Percentiles rank a stretch among this genome's conserved stretches.
phyloP scores from a whole-genome alignment of 192 early-diverging fungal genomes.

The Dispira simplex region DNA sequence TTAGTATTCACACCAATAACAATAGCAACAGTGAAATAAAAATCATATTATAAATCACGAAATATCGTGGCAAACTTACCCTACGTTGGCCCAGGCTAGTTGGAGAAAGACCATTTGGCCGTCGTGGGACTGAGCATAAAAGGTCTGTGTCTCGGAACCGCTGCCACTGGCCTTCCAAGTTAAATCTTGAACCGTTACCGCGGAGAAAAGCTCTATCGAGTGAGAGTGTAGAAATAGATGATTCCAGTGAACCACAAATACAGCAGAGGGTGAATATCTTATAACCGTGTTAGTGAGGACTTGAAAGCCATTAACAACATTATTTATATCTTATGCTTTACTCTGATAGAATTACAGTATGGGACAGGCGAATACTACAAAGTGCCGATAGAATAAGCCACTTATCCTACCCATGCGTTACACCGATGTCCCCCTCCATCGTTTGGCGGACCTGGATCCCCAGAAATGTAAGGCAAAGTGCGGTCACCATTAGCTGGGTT shows the following conservation, averaged over 20 bases:
- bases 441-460: background rate
- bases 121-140: slow-evolving; percentile 57
- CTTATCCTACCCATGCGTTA: no score
- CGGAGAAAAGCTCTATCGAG: slow-evolving; percentile 12
- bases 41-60: no score
- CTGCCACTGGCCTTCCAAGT: slow-evolving; percentile 55
- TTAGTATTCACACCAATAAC: no score
- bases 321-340: background rate
- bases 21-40: no score
- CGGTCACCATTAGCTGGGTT: background rate
- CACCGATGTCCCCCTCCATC: background rate
- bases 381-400: no score
- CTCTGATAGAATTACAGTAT: background rate
- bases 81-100: slow-evolving; percentile 78
- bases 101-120: slow-evolving; percentile 78
- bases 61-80: slow-evolving; percentile 30
- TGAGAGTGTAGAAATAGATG: background rate
- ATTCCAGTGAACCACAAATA: background rate
- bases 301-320: background rate
- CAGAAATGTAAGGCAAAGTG: background rate
- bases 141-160: slow-evolving; percentile 79
- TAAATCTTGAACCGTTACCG: slow-evolving; percentile 38
- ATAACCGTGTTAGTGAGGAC: background rate
- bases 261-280: background rate
- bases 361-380: background rate